phyloP scores from a whole-genome alignment of 208 protist genomes.

The Crithidia bombi region DNA sequence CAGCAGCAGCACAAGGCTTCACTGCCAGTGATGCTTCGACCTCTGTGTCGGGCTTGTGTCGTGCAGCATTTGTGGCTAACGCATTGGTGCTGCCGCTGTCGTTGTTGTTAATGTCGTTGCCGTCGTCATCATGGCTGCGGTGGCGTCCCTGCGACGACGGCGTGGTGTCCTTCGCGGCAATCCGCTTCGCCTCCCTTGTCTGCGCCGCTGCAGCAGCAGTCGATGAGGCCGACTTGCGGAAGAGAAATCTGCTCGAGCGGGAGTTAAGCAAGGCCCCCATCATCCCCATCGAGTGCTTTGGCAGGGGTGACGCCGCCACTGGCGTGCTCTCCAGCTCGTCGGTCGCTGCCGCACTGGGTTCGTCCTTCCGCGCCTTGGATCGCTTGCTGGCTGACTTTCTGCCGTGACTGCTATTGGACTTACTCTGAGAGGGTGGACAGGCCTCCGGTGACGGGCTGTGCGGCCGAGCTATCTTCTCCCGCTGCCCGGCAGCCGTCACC shows the following conservation, averaged over 20 bases:
- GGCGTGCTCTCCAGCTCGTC: neutral
- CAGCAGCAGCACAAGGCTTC: no score
- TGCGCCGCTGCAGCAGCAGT: neutral
- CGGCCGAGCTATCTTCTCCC: neutral
- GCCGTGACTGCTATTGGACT: neutral
- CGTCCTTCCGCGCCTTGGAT: neutral
- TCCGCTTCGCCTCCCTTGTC: neutral
- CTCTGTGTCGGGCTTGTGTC: no score
- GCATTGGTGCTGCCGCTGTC: no score
- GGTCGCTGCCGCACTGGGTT: neutral
- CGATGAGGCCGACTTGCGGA: conserved; percentile 1
- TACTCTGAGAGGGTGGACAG: neutral
- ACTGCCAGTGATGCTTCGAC: no score
- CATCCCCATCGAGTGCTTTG: neutral
- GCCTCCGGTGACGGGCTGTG: conserved; percentile 14
- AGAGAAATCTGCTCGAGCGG: neutral
- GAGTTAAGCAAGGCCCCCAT: conserved; percentile 1
- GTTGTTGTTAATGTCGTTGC: neutral
- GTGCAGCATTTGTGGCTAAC: no score
- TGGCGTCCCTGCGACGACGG: neutral
- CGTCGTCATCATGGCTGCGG: neutral
- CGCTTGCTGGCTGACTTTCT: neutral
- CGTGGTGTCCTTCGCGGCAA: neutral
- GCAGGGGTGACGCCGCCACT: neutral
- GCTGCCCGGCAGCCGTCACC: neutral